Base-by-base conservation (phyloP, 2,329 filamentous ascomycete genomes). In the Sporothrix pallida region DNA sequence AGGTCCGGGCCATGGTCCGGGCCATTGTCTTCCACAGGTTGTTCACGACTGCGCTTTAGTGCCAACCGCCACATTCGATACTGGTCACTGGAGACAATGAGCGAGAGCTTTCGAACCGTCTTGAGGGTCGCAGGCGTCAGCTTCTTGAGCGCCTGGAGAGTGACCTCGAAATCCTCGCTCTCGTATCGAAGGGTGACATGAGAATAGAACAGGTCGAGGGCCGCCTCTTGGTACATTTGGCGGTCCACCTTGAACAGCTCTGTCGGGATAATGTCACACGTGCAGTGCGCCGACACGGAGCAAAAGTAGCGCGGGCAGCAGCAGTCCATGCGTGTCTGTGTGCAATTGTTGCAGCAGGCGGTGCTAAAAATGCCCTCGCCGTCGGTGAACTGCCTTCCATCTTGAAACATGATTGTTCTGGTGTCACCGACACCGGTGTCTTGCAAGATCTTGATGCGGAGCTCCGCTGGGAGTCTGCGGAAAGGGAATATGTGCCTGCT, bases 181-280 rank as follows among this genome's bases (percentile, higher is more conserved):
- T 31, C 6, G 63, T 48, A 68, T 13, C 13, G 13, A 3, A 68
- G 15, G 20, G 4, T 31, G 20, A n/a, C 15, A 5, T 31, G 4
- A 3, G 46, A 3, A 31, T 56, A 70, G 2, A 70, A 56, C n/a
- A 56, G 26, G 15, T 44, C 67, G 7, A 20, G 67, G 17, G 67
- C 67, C 5, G 67, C 26, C 17, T 70, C 48, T 13, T n/a, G 50
- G 48, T 70, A 70, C 67, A 70, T 70, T n/a, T 56, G 67, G 26
- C 26, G 67, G 67, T 44, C 26, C 1, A 56, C 67, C 2, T 7
- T 3, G n/a, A 70, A 70, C 17, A 70, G 67, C 31, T 56, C 26
- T 3, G 17, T 15, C 23, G 67, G 67, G 23, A 56, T 1, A 7
- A 56, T 5, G 15, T 6, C 13, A n/a, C 67, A 70, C 46, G n/a